phyloP scores from a whole-genome alignment of 768 basidiomycete species.

The Amyloporia xantha region DNA sequence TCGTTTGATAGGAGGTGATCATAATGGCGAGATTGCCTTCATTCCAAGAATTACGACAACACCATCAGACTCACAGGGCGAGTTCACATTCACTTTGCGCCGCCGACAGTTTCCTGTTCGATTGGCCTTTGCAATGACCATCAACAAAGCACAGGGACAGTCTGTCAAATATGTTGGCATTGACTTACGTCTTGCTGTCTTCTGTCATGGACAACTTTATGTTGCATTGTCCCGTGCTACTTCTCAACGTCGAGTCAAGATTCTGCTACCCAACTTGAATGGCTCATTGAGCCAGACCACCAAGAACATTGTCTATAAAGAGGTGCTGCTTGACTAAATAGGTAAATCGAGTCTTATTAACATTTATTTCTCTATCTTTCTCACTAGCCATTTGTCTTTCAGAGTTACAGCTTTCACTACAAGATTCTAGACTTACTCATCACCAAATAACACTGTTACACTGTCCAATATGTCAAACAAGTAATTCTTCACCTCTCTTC shows the following conservation, averaged over 20 bases:
- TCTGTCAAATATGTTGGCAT: constrained; percentile 36
- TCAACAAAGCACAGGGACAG: constrained; percentile 39
- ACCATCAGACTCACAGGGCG: constrained; percentile 21
- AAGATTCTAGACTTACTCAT: too few relatives aligned
- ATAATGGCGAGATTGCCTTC: constrained; percentile 28
- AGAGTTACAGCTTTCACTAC: too few relatives aligned
- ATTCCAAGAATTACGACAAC: constrained; percentile 34
- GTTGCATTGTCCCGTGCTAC: constrained; percentile 35
- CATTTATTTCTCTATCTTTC: too few relatives aligned
- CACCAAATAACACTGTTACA: too few relatives aligned
- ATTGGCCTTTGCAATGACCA: constrained; percentile 29
- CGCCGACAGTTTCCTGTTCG: constrained; percentile 36
- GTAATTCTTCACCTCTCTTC: too few relatives aligned
- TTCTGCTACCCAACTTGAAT: constrained; percentile 14
- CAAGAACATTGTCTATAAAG: constrained; percentile 3
- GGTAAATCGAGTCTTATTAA: too few relatives aligned
- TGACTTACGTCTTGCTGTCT: constrained; percentile 30
- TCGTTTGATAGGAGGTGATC: constrained; percentile 29
- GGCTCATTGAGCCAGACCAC: not conserved
- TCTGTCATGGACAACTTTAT: constrained; percentile 40
- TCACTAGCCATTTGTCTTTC: too few relatives aligned
- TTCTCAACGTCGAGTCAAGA: constrained; percentile 21
- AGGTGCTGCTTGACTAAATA: not conserved
- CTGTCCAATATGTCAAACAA: too few relatives aligned
- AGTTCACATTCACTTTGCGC: constrained; percentile 25